Evolutionary conservation across 768 basidiomycete genomes (phyloP).

Genomic region (Tulasnella sp.): DNA sequence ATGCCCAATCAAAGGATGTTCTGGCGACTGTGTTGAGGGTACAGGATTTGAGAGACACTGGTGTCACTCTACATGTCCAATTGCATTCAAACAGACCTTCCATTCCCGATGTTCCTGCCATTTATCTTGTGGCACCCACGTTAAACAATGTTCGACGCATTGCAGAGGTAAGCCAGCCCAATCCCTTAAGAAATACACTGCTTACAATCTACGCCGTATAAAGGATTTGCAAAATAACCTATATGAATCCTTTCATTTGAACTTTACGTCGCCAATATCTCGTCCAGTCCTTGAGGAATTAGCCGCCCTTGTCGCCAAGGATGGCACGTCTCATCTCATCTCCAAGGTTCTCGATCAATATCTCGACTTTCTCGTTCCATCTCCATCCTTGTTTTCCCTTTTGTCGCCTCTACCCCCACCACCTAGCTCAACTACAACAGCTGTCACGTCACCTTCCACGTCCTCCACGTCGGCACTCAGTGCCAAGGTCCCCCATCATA

Average conservation of each 20-base stretch:
- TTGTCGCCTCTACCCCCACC: constrained; percentile 40
- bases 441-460: constrained; percentile 24
- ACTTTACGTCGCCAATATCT: constrained; percentile 87
- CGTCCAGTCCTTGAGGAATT: constrained; percentile 86
- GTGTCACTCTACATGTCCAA: constrained; percentile 96
- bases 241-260: constrained; percentile 88
- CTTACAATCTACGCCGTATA: no score
- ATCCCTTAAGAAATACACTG: no score
- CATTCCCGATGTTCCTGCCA: constrained; percentile 86
- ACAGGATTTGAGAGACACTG: constrained; percentile 90
- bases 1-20: constrained; percentile 92
- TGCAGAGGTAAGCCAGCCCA: constrained; percentile 40
- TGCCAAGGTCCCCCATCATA: constrained; percentile 26
- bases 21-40: constrained; percentile 90
- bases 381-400: constrained; percentile 83
- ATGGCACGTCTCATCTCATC: constrained; percentile 68
- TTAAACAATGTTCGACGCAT: constrained; percentile 76
- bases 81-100: constrained; percentile 79
- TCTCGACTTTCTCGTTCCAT: constrained; percentile 89
- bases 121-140: constrained; percentile 93
- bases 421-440: constrained; percentile 30
- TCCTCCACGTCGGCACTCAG: constrained; percentile 22
- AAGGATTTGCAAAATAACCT: constrained; percentile 75
- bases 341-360: constrained; percentile 92
- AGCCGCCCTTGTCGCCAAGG: constrained; percentile 72